These are phyloP conservation scores for Millerago galiae DNA, from an alignment of 805 yeast species.

Conservation along the genomic window DNA sequence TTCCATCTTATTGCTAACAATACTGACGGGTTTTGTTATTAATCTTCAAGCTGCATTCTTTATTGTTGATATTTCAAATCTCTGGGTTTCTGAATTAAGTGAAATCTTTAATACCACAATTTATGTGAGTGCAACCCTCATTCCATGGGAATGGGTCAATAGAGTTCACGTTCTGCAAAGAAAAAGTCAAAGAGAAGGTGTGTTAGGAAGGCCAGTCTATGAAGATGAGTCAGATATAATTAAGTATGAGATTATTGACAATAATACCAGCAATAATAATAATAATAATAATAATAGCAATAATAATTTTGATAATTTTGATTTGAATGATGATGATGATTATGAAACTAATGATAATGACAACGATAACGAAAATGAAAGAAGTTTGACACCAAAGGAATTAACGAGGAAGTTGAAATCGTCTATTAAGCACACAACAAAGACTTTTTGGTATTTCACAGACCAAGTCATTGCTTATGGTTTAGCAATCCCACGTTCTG, in stretches of 20 bases:
- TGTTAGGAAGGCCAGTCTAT: conserved; percentile 67
- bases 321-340: conserved; percentile 2
- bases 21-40: conserved; percentile 48
- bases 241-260: conserved; percentile 17
- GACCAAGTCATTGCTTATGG: conserved; percentile 52
- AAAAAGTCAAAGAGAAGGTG: conserved; percentile 58
- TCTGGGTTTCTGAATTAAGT: conserved; percentile 69
- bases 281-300: conserved; percentile 14
- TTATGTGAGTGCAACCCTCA: conserved; percentile 63
- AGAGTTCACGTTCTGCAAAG: conserved; percentile 52
- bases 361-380: neutral
- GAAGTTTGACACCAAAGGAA: conserved; percentile 1
- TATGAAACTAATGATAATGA: neutral
- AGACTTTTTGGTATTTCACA: conserved; percentile 37
- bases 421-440: conserved; percentile 27
- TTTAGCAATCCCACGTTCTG: conserved; percentile 50
- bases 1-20: conserved; percentile 47
- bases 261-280: conserved; percentile 7
- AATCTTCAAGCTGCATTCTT: conserved; percentile 63
- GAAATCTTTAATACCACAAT: conserved; percentile 69
- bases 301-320: conserved; percentile 3
- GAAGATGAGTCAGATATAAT: conserved; percentile 49
- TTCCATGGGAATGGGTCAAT: conserved; percentile 85
- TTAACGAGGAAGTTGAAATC: conserved; percentile 15
- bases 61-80: conserved; percentile 67